Base-by-base conservation (phyloP, 495 filamentous ascomycete genomes). In the Durotheca rogersii region DNA sequence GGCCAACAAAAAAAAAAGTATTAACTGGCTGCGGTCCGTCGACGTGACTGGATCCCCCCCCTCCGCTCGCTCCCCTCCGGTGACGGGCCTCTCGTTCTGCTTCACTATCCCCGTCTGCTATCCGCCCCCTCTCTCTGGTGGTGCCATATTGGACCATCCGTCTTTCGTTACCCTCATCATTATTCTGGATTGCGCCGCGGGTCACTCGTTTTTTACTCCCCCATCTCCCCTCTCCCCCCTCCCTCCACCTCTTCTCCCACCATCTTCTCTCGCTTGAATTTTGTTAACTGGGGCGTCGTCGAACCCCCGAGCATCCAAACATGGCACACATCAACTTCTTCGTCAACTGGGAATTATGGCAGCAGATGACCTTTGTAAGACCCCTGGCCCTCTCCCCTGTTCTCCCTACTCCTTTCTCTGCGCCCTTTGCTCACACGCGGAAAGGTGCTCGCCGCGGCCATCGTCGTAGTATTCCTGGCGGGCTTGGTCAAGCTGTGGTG, bases 301-400 rank as follows among this genome's bases (percentile, higher is more conserved):
- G 58, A 68, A n/a, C n/a, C 47, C 47, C 49, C 44, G 41, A 55
- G 37, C 54, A 69, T 62, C 38, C 66, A 61, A 59, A 48, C 31
- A 63, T 63, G 60, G 23, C 23, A 27, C 37, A 31, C n/a, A 51
- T 61, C 37, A 45, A 57, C 27, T 95, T 96, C 72, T 96, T 92
- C 73, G 60, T 72, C 30, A 75, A 70, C 29, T 96, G 90, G 91
- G 65, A 77, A 53, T 69, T 93, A 60, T 97, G 92, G 92, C 81
- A 94, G 78, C 86, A 95, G 77, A 79, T 96, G 82, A 84, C 80
- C 52, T 84, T 96, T 71, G 92, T 96, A 74, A 71, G 88, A 78
- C 17, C 23, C 20, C 23, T 40, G 18, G 17, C 47, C 32, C 25
- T 38, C 29, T 30, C 43, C 33, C 41, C 7, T 15, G 4, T 27